These are phyloP conservation scores for Mortierella claussenii DNA, from an alignment of 192 early-diverging fungal genomes.

Conservation along the genomic window DNA sequence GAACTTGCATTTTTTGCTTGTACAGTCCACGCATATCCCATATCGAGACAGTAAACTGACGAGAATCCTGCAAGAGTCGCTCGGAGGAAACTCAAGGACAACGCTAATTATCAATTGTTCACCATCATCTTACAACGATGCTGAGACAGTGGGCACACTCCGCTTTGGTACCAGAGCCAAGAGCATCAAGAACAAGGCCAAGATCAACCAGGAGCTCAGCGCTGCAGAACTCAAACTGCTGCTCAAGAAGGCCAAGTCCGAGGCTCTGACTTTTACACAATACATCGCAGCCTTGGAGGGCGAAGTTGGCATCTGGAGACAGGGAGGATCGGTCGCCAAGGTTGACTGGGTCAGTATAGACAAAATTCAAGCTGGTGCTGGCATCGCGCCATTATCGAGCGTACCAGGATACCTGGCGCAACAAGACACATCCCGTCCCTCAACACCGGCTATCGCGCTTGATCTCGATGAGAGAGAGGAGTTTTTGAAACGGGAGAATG, in stretches of 20 bases:
- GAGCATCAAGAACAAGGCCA: conserved; percentile 99
- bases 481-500: conserved; percentile 95
- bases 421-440: conserved; percentile 65
- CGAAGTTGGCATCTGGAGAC: conserved; percentile 92
- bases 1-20: conserved; percentile 5
- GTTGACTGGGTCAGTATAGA: conserved; percentile 70
- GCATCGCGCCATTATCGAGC: conserved; percentile 52
- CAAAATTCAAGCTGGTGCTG: conserved; percentile 57
- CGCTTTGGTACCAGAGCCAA: conserved; percentile 99
- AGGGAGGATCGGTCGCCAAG: conserved; percentile 74
- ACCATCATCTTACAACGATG: conserved; percentile 96
- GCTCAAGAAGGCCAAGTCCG: conserved; percentile 89
- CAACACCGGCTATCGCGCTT: conserved; percentile 82
- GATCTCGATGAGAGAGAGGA: conserved; percentile 94
- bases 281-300: conserved; percentile 88
- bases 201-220: conserved; percentile 96
- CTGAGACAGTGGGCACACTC: conserved; percentile 93
- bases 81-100: conserved; percentile 99
- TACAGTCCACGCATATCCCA: conserved; percentile 96
- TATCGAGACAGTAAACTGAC: conserved; percentile 99
- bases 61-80: conserved; percentile 98
- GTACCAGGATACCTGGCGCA: conserved; percentile 59
- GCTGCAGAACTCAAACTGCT: conserved; percentile 94
- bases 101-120: conserved; percentile 99
- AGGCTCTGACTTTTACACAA: conserved; percentile 82